phyloP scores from a whole-genome alignment of 352 stramenopile genomes.

The Globisporangium mamillatum region DNA sequence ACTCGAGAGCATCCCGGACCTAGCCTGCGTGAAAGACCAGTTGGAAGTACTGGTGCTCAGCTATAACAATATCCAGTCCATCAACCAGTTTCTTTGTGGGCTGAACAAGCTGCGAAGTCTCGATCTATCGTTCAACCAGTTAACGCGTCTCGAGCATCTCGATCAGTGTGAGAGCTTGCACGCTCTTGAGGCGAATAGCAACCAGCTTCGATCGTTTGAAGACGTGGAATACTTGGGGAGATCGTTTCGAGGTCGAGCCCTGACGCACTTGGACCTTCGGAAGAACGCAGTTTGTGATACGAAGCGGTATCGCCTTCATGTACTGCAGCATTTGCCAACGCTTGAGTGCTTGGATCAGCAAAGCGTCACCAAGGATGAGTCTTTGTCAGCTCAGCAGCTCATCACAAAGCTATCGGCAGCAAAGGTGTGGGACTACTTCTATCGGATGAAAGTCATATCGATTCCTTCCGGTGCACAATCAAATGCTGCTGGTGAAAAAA shows the following conservation, averaged over 20 bases:
- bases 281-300: slow-evolving; percentile 63
- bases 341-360: slow-evolving; percentile 56
- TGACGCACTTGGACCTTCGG: slow-evolving; percentile 54
- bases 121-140: slow-evolving; percentile 71
- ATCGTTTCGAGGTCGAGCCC: slow-evolving; percentile 15
- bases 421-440: slow-evolving; percentile 38
- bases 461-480: neutral
- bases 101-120: slow-evolving; percentile 43
- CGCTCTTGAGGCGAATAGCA: slow-evolving; percentile 57
- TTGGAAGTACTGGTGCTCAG: slow-evolving; percentile 68
- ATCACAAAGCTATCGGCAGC: slow-evolving; percentile 43
- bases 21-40: slow-evolving; percentile 29
- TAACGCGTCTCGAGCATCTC: slow-evolving; percentile 45
- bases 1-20: slow-evolving; percentile 46
- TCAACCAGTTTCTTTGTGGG: slow-evolving; percentile 27
- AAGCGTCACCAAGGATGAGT: slow-evolving; percentile 39
- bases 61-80: slow-evolving; percentile 62
- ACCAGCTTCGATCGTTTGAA: slow-evolving; percentile 56
- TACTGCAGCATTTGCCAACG: slow-evolving; percentile 43
- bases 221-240: slow-evolving; percentile 43
- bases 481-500: neutral
- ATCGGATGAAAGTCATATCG: slow-evolving; percentile 3
- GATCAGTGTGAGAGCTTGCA: slow-evolving; percentile 32
- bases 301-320: slow-evolving; percentile 70
- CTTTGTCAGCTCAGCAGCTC: slow-evolving; percentile 30